These are phyloP conservation scores for Nidularia pulvinata DNA, from an alignment of 768 basidiomycete genomes.

Conservation along the genomic window DNA sequence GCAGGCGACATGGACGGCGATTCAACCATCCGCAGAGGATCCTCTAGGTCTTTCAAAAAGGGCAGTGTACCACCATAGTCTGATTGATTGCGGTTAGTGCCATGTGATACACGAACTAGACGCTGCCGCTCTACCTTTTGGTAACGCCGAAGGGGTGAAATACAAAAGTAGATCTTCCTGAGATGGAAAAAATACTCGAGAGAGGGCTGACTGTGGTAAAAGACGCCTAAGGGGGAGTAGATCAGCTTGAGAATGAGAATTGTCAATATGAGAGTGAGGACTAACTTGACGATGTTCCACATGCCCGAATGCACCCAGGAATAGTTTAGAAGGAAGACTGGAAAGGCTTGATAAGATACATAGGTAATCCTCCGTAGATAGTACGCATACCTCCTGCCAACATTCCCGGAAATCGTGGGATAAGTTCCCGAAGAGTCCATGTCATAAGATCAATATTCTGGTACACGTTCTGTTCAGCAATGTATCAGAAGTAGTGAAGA, in stretches of 20 bases:
- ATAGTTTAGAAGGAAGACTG: conserved; percentile 74
- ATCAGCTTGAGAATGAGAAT: conserved; percentile 5
- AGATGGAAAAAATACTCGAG: conserved; percentile 68
- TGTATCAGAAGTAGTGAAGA: too few species aligned
- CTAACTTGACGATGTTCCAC: conserved; percentile 68
- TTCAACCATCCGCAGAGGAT: conserved; percentile 35
- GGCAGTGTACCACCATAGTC: conserved; percentile 71
- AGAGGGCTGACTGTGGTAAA: conserved; percentile 57
- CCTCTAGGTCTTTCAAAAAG: conserved; percentile 44
- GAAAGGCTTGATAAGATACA: conserved; percentile 6
- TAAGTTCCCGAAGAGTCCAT: conserved; percentile 65
- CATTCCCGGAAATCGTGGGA: conserved; percentile 77
- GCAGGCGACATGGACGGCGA: conserved; percentile 21
- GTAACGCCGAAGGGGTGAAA: conserved; percentile 52
- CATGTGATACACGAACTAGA: conserved; percentile 6
- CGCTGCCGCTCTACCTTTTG: conserved; percentile 44
- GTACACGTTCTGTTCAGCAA: too few species aligned
- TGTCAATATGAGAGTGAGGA: conserved; percentile 7
- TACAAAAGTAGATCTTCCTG: conserved; percentile 51
- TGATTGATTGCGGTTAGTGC: conserved; percentile 26
- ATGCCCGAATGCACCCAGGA: conserved; percentile 72
- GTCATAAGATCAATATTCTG: conserved; percentile 62
- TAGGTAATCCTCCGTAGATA: neutral
- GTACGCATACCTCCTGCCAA: conserved; percentile 59
- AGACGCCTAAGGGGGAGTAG: conserved; percentile 43